Percentiles rank a stretch among this genome's conserved stretches.
Evolutionary conservation across 2,329 filamentous ascomycete species (phyloP).

Genomic region (Chaetomium globosum): DNA sequence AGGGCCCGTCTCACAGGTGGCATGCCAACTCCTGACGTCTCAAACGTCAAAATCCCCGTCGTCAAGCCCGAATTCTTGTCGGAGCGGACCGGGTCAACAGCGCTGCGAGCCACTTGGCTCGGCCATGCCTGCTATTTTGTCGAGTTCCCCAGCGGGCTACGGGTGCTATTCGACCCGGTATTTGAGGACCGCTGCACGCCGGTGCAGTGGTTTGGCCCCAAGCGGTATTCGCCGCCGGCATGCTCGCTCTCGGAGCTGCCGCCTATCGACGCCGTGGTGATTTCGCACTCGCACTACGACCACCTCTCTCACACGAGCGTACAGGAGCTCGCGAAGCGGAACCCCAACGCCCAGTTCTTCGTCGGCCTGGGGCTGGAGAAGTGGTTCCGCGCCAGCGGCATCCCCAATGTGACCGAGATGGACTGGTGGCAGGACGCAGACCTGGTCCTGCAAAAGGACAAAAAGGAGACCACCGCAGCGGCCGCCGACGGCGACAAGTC

Average conservation of each 20-base stretch:
- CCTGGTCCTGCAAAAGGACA: constrained; percentile 56
- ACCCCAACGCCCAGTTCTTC: constrained; percentile 84
- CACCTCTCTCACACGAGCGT: constrained; percentile 81
- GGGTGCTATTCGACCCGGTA: constrained; percentile 91
- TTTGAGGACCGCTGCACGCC: constrained; percentile 88
- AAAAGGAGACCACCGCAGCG: constrained; percentile 18
- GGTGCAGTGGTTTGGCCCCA: constrained; percentile 68
- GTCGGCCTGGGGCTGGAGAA: constrained; percentile 79
- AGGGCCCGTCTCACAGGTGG: constrained; percentile 41
- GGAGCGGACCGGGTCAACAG: constrained; percentile 53
- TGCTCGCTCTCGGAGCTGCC: constrained; percentile 80
- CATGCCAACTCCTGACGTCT: constrained; percentile 59
- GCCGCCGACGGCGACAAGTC: neutral
- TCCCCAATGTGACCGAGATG: constrained; percentile 79
- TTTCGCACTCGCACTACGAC: constrained; percentile 92
- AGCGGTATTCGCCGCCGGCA: constrained; percentile 75
- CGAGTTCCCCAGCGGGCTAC: constrained; percentile 82
- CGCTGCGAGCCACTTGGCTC: constrained; percentile 85
- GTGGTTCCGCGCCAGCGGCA: constrained; percentile 75
- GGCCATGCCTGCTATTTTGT: constrained; percentile 93
- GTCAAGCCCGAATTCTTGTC: constrained; percentile 68
- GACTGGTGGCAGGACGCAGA: constrained; percentile 94
- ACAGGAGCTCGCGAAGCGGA: constrained; percentile 66
- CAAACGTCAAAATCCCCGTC: constrained; percentile 67
- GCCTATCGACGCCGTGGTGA: constrained; percentile 73